Base-by-base conservation (phyloP, 1,284 basidiomycete genomes). In the Trametes sp. region DNA sequence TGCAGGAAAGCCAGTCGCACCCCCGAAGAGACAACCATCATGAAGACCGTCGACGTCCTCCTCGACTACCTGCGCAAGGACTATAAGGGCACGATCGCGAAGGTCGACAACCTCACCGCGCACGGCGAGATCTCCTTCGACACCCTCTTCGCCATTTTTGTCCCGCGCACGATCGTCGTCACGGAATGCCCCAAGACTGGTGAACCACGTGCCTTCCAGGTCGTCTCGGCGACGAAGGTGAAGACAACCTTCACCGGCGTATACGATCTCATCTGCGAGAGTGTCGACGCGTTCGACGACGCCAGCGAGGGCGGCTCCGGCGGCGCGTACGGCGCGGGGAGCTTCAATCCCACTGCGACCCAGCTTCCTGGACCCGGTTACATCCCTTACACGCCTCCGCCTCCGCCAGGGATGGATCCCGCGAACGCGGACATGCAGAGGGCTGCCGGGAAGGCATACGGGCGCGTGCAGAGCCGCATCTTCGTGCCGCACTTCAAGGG, bases 51-150 rank as follows among this genome's bases (percentile, higher is more conserved):
- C 51, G 73, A 76, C 31, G 46, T 58, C 2, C 54, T 68, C 28
- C 51, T 55, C 21, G 73, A 76, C 48, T 83, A 81, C 61, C 72
- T 87, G 48, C 76, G 78, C n/a, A 72, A 71, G 13, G 84, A 87
- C 65, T 86, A 84, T 70, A 75, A 75, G 41, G 70, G 74, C 14
- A 85, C 81, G 1, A 71, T 87, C 46, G 70, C 75, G 6, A 79
- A 74, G 21, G 76, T 87, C 62, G 72, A 77, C 1, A 77, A 79
- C 21, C 77, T 87, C 35, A 80, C 76, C 13, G 68, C 80, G 2
- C 81, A 84, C 54, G 78, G 77, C 13, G 85, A 87, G 68, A 86
- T 87, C 64, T 83, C 82, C 4, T 87, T 78, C 67, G 80, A 83
- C 16, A 76, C 84, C 28, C 77, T 88, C 26, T 83, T 84, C 71